Base-by-base conservation (phyloP, 129 eudicot species). In the Lonicera japonica region DNA sequence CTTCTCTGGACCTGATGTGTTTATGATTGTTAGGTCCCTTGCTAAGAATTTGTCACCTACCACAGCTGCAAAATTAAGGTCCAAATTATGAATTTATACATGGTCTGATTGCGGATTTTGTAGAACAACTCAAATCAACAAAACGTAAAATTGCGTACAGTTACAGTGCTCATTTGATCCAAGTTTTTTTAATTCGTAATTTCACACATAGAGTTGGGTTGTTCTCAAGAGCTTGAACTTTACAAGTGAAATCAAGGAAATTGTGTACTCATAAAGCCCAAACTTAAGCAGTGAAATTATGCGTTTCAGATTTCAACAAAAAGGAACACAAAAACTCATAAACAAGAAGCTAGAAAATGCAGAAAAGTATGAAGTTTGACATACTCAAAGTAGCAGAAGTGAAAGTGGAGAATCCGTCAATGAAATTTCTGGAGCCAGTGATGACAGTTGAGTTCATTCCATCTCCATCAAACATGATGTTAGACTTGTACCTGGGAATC, bases 351-450 rank as follows among this genome's bases (percentile, higher is more conserved):
- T 43, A 10, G 16, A 43, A 43, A 43, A 43, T 43, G 50, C 5
- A 11, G 5, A 43, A 2, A 43, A 8, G 16, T 1, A 43, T 29
- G 11, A 24, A 53, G 11, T 0, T 15, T 58, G 34, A 61, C 89
- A 6, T 86, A 90, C 97, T 79, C 13, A 90, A 54, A 22, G 97
- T 90, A 6, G 97, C 97, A 8, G 95, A 83, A 21, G 75, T 79
- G 80, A 83, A 90, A 23, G 95, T 83, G 58, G 95, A 81, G 40
- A 68, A 90, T 7, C 97, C 97, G 43, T 81, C 94, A 8, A 71
- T 81, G 51, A 78, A 73, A 65, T 74, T 86, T 73, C 77, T 83
- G 51, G 82, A 73, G 16, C 87, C 92, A 0, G 73, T 75, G 81
- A 90, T 79, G 6, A 86, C 66, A 0, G 94, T 90, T 3, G 77